Evolutionary conservation across 306 rosid genomes (phyloP).

Genomic region (Vigna mungo): DNA sequence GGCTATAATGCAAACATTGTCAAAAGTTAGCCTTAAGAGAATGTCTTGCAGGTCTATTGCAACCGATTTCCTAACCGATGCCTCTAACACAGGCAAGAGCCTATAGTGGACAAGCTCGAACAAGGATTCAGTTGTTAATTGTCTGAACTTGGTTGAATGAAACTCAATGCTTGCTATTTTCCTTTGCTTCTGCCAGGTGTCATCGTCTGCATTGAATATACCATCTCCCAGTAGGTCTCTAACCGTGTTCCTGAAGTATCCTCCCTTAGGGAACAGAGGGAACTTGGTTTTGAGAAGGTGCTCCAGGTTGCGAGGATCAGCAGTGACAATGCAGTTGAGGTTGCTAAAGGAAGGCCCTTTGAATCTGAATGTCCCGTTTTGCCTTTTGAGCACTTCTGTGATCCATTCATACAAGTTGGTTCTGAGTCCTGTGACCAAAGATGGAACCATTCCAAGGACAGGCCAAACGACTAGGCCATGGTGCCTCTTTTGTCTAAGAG

Average conservation of each 20-base stretch:
- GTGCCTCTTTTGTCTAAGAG: conserved; percentile 63
- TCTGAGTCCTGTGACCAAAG: conserved; percentile 54
- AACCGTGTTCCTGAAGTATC: conserved; percentile 68
- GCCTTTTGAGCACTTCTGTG: conserved; percentile 48
- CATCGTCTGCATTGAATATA: conserved; percentile 79
- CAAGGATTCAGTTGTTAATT: conserved; percentile 65
- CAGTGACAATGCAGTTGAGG: conserved; percentile 71
- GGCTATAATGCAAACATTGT: conserved; percentile 91
- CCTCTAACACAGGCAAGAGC: conserved; percentile 65
- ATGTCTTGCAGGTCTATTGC: conserved; percentile 80
- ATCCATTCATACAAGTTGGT: conserved; percentile 77
- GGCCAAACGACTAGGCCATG: conserved; percentile 84
- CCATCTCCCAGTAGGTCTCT: conserved; percentile 86
- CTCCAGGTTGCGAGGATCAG: conserved; percentile 88
- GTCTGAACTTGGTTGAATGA: conserved; percentile 76
- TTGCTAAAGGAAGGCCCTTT: conserved; percentile 73
- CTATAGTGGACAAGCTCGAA: conserved; percentile 72
- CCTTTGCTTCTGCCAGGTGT: conserved; percentile 83
- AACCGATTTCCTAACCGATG: conserved; percentile 38
- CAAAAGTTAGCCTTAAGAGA: conserved; percentile 80
- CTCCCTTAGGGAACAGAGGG: conserved; percentile 76
- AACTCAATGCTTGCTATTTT: conserved; percentile 91
- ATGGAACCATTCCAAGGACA: conserved; percentile 82
- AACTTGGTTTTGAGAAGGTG: conserved; percentile 87
- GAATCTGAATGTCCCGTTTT: conserved; percentile 73